Conservation (phyloP, 495 filamentous ascomycete genomes). For the Neurospora sp. region DNA sequence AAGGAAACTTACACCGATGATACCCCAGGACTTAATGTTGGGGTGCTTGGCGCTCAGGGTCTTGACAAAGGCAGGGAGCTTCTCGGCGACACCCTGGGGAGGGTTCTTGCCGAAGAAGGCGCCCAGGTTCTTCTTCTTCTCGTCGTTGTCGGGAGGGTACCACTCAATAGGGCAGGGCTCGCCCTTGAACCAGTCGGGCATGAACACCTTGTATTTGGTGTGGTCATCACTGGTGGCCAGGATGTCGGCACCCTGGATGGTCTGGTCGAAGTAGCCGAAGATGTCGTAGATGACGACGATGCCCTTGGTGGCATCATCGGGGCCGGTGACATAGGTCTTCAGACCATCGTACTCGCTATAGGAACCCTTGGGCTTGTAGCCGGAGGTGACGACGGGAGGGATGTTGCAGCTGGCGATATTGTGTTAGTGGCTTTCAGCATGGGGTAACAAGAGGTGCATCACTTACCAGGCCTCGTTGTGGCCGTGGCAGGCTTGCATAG, state of each 20-base stretch:
- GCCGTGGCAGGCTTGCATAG: slow-evolving; percentile 39
- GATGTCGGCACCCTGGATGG: slow-evolving; percentile 61
- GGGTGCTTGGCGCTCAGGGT: slow-evolving; percentile 44
- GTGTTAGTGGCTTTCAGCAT: slow-evolving; percentile 21
- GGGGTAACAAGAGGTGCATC: not conserved
- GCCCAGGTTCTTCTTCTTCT: slow-evolving; percentile 66
- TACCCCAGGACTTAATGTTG: slow-evolving; percentile 65
- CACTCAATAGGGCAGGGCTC: slow-evolving; percentile 43
- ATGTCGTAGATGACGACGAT: slow-evolving; percentile 60
- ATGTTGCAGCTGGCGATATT: slow-evolving; percentile 43
- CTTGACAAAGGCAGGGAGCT: slow-evolving; percentile 53
- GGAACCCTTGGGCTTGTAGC: slow-evolving; percentile 54
- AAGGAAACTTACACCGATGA: slow-evolving; percentile 49
- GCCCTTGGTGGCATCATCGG: slow-evolving; percentile 44
- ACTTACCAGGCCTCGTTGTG: slow-evolving; percentile 43
- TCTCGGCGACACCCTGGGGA: slow-evolving; percentile 49
- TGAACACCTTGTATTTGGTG: slow-evolving; percentile 52
- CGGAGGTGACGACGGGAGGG: slow-evolving; percentile 52
- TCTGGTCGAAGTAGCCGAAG: slow-evolving; percentile 63
- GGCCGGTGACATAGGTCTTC: slow-evolving; percentile 64
- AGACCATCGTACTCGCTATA: slow-evolving; percentile 54
- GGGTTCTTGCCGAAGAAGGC: slow-evolving; percentile 66
- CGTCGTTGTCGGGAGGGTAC: slow-evolving; percentile 71
- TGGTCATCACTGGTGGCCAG: slow-evolving; percentile 42
- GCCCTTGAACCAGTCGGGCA: slow-evolving; percentile 62